These are phyloP conservation scores for Pittosporum tobira DNA, from an alignment of 129 eudicot species.

Conservation along the genomic window DNA sequence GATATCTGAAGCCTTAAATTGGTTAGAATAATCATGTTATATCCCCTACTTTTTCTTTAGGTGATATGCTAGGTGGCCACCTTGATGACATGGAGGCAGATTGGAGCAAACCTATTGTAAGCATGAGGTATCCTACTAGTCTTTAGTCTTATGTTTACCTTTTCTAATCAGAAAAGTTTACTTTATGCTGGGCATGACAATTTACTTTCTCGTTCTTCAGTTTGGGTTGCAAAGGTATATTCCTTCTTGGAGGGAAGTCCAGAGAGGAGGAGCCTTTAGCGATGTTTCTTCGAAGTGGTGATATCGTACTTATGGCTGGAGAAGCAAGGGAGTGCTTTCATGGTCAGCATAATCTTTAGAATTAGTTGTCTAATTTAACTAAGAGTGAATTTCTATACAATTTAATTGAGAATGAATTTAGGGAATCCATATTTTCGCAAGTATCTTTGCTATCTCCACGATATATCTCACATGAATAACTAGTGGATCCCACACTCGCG, in stretches of 20 bases:
- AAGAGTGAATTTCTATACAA: no score
- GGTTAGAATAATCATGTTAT: background rate
- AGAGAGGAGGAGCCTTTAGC: conserved; percentile 75
- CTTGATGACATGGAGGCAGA: conserved; percentile 98
- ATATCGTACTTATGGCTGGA: conserved; percentile 79
- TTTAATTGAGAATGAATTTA: no score
- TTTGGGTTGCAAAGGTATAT: conserved; percentile 94
- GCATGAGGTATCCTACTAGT: conserved; percentile 55
- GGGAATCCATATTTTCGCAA: no score
- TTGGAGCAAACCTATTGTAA: conserved; percentile 95
- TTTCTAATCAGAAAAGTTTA: background rate
- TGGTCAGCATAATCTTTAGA: conserved; percentile 35
- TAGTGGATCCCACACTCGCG: no score
- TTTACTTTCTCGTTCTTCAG: conserved; percentile 23
- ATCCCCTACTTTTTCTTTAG: conserved; percentile 28
- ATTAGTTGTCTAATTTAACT: no score
- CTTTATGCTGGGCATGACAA: conserved; percentile 7
- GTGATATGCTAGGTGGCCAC: conserved; percentile 96
- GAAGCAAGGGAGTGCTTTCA: conserved; percentile 96
- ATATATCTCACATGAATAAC: no score
- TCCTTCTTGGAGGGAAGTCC: conserved; percentile 94
- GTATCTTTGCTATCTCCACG: no score
- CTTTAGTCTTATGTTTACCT: conserved; percentile 4
- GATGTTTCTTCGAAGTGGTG: conserved; percentile 95
- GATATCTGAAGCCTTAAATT: background rate